phyloP scores from a whole-genome alignment of 2,329 filamentous ascomycete species.

The Hymenoscyphus occultus region DNA sequence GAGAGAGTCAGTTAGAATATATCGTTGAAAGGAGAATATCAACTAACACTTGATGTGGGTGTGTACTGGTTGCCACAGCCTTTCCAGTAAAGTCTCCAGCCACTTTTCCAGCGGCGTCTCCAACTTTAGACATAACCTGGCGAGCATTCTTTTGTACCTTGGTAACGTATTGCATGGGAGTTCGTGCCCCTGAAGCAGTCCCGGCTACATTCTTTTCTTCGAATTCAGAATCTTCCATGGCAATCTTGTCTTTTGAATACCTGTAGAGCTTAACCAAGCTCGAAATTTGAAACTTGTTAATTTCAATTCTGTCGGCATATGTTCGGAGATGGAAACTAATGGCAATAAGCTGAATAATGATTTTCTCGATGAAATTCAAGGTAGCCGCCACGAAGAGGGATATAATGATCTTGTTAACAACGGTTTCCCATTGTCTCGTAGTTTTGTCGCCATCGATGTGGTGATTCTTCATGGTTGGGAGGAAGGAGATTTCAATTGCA shows the following conservation, averaged over 20 bases:
- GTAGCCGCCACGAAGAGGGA: constrained; percentile 75
- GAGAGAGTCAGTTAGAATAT: constrained; percentile 18
- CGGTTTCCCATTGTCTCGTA: constrained; percentile 66
- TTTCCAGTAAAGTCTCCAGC: constrained; percentile 90
- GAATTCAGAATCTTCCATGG: constrained; percentile 73
- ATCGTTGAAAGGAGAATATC: not conserved
- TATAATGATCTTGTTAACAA: constrained; percentile 82
- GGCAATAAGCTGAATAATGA: constrained; percentile 91
- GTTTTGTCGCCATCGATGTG: constrained; percentile 48
- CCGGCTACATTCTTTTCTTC: constrained; percentile 41
- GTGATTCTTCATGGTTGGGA: constrained; percentile 71
- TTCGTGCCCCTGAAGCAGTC: constrained; percentile 50
- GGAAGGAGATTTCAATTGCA: constrained; percentile 79
- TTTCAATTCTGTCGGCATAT: constrained; percentile 84
- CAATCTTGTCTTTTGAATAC: constrained; percentile 61
- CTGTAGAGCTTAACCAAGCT: constrained; percentile 62
- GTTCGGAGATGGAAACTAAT: constrained; percentile 89
- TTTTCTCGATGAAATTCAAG: constrained; percentile 86
- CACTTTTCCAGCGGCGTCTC: constrained; percentile 79
- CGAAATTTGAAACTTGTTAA: constrained; percentile 87
- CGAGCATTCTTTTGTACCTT: constrained; percentile 71
- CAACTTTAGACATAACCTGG: constrained; percentile 73
- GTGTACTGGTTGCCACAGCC: constrained; percentile 62
- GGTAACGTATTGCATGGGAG: constrained; percentile 69
- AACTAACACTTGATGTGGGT: constrained; percentile 71